phyloP scores from a whole-genome alignment of 768 basidiomycete species.

The Boletus edulis region DNA sequence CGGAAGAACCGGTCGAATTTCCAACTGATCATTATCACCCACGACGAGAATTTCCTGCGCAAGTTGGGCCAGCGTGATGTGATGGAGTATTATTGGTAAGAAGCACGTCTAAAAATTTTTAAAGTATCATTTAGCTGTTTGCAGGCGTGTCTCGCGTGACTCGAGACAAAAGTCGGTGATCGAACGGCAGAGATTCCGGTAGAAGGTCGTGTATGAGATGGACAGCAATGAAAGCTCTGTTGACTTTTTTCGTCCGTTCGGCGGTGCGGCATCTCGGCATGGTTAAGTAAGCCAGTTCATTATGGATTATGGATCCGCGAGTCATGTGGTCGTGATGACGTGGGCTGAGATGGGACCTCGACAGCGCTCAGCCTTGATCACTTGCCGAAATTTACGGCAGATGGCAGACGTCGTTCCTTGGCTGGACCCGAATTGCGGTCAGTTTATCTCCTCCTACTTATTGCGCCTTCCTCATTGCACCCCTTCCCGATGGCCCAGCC shows the following conservation, averaged over 20 bases:
- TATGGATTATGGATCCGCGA: background rate
- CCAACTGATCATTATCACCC: constrained; percentile 96
- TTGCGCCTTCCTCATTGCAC: background rate
- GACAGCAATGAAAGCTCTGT: no score
- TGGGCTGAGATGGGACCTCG: constrained; percentile 14
- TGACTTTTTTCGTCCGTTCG: constrained; percentile 1
- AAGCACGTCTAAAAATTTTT: no score
- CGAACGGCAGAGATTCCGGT: constrained; percentile 66
- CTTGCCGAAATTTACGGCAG: constrained; percentile 13
- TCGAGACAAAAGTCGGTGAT: constrained; percentile 76
- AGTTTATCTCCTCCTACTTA: constrained; percentile 12
- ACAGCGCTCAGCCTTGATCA: constrained; percentile 1
- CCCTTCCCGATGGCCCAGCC: constrained; percentile 25
- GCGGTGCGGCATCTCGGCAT: constrained; percentile 3
- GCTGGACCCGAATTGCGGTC: constrained; percentile 1
- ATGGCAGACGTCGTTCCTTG: background rate
- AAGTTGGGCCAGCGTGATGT: constrained; percentile 88
- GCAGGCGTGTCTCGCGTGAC: constrained; percentile 79
- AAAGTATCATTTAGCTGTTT: no score
- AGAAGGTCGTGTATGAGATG: constrained; percentile 10
- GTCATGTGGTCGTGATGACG: constrained; percentile 12
- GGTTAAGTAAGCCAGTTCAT: no score
- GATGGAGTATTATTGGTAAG: constrained; percentile 93
- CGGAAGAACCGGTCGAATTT: constrained; percentile 87
- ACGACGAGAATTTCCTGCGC: constrained; percentile 92